Evolutionary conservation across 495 filamentous ascomycete species (phyloP).

Genomic region (Aspergillus homomorphus): DNA sequence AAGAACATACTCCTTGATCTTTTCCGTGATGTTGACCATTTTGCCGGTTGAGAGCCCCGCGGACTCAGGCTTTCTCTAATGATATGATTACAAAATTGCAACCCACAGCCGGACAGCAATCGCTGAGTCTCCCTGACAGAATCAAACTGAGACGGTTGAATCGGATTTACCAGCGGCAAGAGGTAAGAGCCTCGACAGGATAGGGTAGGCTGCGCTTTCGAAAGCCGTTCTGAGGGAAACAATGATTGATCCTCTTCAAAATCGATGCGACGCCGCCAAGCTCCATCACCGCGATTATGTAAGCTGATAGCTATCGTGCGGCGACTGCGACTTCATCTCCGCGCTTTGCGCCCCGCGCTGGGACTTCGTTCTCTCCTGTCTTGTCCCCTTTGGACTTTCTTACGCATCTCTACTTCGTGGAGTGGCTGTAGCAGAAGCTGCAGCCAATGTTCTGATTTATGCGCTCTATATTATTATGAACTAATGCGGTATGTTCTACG

Average conservation of each 20-base stretch:
- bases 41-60: slow-evolving; percentile 48
- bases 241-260: slow-evolving; percentile 16
- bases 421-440: too few relatives aligned
- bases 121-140: background rate
- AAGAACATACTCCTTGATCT: slow-evolving; percentile 88
- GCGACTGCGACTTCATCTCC: slow-evolving; percentile 5
- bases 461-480: too few relatives aligned
- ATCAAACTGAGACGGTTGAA: background rate
- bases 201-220: background rate
- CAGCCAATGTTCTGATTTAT: too few relatives aligned
- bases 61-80: slow-evolving; percentile 21
- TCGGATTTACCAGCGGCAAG: background rate
- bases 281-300: slow-evolving; percentile 20
- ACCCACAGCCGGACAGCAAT: background rate
- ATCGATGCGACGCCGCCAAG: slow-evolving; percentile 26
- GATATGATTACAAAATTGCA: slow-evolving; percentile 4
- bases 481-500: too few relatives aligned
- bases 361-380: too few relatives aligned
- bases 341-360: too few relatives aligned
- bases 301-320: slow-evolving; percentile 13
- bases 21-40: slow-evolving; percentile 99
- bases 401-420: too few relatives aligned
- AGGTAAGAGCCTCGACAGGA: background rate
- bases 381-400: too few relatives aligned
- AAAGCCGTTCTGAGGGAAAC: slow-evolving; percentile 5